Evolutionary conservation across 2,329 filamentous ascomycete genomes (phyloP), one percentile per base, ranked within the genome.

Genomic region (Stagonosporopsis tanaceti): DNA sequence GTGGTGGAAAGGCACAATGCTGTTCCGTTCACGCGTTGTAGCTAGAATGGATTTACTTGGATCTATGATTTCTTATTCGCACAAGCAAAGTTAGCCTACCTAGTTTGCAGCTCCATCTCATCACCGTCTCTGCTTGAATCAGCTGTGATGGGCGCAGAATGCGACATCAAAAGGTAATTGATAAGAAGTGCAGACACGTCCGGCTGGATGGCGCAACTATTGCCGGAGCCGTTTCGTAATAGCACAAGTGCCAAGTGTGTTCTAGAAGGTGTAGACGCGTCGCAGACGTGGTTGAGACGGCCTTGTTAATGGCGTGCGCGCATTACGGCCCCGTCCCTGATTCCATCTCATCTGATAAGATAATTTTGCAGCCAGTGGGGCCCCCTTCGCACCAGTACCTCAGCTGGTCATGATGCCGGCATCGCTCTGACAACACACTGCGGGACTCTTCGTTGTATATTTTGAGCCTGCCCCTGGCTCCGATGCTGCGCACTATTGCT

Each of bases 401-500:
- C 47, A 61, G 45, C 55, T 61, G 59, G 58, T 64, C 61, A 66
- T 62, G 57, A 54, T 50, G 59, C 59, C 59, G 59, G 58, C 62
- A 64, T 68, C 62, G 65, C 60, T 59, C 44, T 42, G 30, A 53
- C 39, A 35, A n/a, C 44, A 32, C 9, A 50, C 6, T 38, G 5
- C 34, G 34, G 28, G 27, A 52, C 46, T 35, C 39, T 17, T n/a
- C 37, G 53, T 51, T 24, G 17, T 52, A 47, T 46, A 51, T 37
- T 7, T 45, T 47, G 32, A 40, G 51, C 59, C 38, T 47, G 30
- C 38, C 24, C 22, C 41, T 59, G 64, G 68, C 64, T 73, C 71
- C 68, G 59, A 76, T 75, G 73, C 67, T 62, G 59, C 62, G 46
- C 34, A 14, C 28, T 48, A 25, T 24, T 53, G 47, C 53, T 51